Conservation (phyloP, 2,329 filamentous ascomycete genomes). For the Tolypocladium inflatum region DNA sequence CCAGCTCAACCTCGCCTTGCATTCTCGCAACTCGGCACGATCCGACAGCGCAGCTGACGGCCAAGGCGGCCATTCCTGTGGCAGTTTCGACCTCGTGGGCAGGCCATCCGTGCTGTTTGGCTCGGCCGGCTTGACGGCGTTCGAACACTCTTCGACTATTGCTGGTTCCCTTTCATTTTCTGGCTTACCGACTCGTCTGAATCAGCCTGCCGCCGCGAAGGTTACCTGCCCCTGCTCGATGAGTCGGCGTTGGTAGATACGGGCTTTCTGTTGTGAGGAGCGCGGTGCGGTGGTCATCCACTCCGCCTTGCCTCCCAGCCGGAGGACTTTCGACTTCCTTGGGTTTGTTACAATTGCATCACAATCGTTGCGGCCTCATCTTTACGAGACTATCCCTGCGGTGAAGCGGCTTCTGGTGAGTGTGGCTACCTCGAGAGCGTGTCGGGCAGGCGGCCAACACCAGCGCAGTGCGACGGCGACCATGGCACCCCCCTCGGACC, state of each 20-base stretch:
- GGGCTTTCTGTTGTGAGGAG: not conserved
- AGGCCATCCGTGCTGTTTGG: not conserved
- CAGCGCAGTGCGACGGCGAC: not conserved
- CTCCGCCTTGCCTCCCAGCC: not conserved
- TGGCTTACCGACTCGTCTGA: not conserved
- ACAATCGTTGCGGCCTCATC: not conserved
- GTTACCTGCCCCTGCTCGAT: not conserved
- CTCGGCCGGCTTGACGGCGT: not conserved
- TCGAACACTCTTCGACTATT: not conserved
- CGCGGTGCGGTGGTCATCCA: not conserved
- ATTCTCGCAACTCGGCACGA: not conserved
- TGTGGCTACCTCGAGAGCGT: not conserved
- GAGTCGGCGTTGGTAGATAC: not conserved
- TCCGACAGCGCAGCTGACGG: not conserved
- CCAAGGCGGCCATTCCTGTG: not conserved
- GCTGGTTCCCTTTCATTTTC: no score
- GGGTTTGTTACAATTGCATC: not conserved
- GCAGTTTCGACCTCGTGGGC: not conserved
- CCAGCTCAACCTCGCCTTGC: not conserved
- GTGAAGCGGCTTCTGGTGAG: not conserved
- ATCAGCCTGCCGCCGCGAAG: not conserved
- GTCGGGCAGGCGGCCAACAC: not conserved
- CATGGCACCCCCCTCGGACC: conserved; percentile 3
- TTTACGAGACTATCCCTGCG: no score
- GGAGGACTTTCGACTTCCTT: no score